Evolutionary conservation across 495 filamentous ascomycete genomes (phyloP).

Genomic region (Trichoderma virens): DNA sequence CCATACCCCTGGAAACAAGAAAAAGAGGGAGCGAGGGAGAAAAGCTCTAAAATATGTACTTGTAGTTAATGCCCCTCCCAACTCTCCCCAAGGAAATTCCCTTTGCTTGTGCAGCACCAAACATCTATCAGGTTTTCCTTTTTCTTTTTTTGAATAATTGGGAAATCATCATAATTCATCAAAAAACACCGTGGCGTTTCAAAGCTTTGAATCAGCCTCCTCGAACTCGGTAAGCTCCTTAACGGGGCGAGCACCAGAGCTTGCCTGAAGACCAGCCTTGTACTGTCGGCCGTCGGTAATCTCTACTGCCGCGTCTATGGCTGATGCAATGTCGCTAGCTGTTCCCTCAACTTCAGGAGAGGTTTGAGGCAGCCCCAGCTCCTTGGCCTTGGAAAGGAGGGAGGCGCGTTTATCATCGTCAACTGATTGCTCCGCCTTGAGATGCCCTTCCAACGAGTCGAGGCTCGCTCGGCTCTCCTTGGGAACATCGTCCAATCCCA

Average conservation of each 20-base stretch:
- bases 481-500: slow-evolving; percentile 11
- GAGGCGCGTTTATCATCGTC: slow-evolving; percentile 26
- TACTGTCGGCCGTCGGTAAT: slow-evolving; percentile 70
- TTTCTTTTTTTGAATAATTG: not conserved
- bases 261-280: slow-evolving; percentile 64
- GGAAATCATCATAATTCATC: not conserved
- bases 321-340: slow-evolving; percentile 24
- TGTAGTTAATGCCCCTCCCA: not conserved
- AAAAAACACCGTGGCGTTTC: slow-evolving; percentile 11
- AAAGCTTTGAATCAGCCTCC: slow-evolving; percentile 72
- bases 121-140: not conserved
- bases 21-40: not conserved
- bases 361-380: slow-evolving; percentile 28
- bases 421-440: slow-evolving; percentile 27
- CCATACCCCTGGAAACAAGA: no score
- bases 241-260: slow-evolving; percentile 61
- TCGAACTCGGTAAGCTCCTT: slow-evolving; percentile 73
- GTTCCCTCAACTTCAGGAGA: not conserved
- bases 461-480: slow-evolving; percentile 24
- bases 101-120: slow-evolving; percentile 2
- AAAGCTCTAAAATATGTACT: not conserved
- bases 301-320: slow-evolving; percentile 28
- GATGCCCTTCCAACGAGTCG: slow-evolving; percentile 27
- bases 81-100: not conserved
- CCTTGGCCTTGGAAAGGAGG: slow-evolving; percentile 30